A percentile compares a stretch with the other conserved stretches of the same genome.
phyloP scores from a whole-genome alignment of 176 grass and related monocot genomes.

The Pontederia crassipes region DNA sequence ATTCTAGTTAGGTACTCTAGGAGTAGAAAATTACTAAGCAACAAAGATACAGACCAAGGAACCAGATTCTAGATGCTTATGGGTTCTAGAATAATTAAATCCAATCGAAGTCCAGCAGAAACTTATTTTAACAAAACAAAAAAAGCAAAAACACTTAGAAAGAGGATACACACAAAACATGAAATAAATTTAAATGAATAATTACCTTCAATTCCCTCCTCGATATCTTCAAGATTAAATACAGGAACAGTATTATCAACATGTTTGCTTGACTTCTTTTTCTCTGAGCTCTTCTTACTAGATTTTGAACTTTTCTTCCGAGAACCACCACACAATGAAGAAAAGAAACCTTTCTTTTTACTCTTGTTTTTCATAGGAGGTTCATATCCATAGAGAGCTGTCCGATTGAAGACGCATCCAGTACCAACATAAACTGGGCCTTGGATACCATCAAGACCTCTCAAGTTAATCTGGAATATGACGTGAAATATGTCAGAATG shows the following conservation, averaged over 20 bases:
- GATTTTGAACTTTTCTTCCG: constrained; percentile 62
- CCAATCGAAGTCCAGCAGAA: not conserved
- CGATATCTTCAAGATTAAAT: constrained; percentile 99
- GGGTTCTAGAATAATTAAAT: too few relatives aligned
- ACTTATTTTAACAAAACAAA: not conserved
- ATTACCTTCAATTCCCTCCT: constrained; percentile 94
- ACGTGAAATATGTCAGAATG: constrained; percentile 19
- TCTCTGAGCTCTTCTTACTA: constrained; percentile 65
- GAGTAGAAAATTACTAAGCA: too few relatives aligned
- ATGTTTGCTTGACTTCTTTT: constrained; percentile 82
- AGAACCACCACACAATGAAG: constrained; percentile 50
- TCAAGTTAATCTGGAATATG: constrained; percentile 84
- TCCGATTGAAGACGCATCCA: constrained; percentile 96
- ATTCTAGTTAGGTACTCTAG: too few relatives aligned
- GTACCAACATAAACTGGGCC: constrained; percentile 96
- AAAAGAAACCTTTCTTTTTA: constrained; percentile 44
- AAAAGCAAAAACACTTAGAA: not conserved
- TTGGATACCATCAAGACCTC: constrained; percentile 95
- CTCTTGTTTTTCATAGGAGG: constrained; percentile 61
- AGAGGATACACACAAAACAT: constrained; percentile 6
- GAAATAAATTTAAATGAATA: not conserved
- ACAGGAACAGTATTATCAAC: constrained; percentile 75
- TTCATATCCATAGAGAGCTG: constrained; percentile 94
- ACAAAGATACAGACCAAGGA: too few relatives aligned
- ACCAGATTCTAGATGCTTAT: too few relatives aligned